Evolutionary conservation across 2,329 filamentous ascomycete species (phyloP), one percentile per base, ranked within the genome.

Genomic region (Ceratocystis cacaofunesta): DNA sequence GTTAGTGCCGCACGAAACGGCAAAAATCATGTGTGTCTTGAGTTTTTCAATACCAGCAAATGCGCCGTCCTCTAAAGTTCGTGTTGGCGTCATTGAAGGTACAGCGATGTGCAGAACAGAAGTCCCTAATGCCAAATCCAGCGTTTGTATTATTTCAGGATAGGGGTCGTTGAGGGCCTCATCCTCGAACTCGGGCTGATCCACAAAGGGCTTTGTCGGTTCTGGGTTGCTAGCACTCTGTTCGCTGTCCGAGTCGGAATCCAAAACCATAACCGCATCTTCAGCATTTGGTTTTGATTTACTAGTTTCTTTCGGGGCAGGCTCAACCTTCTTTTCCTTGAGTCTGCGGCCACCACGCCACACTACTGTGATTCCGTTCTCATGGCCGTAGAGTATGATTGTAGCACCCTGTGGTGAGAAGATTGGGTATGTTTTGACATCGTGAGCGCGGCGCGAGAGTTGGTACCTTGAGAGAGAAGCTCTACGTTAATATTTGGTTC

Each of bases 331-430:
- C 1, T 73, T 68, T 1, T 76, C 68, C 71, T 84, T 86, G 70
- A 87, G 81, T n/a, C 78, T 77, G 62, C 78, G 78, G 10, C 84
- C 84, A 58, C 85, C 85, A 52, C 83, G 79, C 85, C 85, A 87
- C 28, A 83, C 73, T 46, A 87, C 70, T 2, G 80, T 83, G 52
- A 86, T 73, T 57, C 85, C 85, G 72, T 81, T 83, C 67, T 85
- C 82, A 69, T 86, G 84, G 58, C 82, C 84, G 70, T 85, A 85
- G 57, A 87, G 74, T 30, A 87, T 72, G 70, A 87, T 79, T 1
- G 80, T 83, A 5, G 85, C 84, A 44, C 84, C 84, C 70, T 87
- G 85, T 1, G 83, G 79, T 1, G 84, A 85, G 66, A 78, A 77
- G 19, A 85, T 76, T 0, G 85, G 85, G 70, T 86, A 86, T 3